phyloP scores from a whole-genome alignment of 1,284 basidiomycete species.

The Cryptococcus jaspeensis region DNA sequence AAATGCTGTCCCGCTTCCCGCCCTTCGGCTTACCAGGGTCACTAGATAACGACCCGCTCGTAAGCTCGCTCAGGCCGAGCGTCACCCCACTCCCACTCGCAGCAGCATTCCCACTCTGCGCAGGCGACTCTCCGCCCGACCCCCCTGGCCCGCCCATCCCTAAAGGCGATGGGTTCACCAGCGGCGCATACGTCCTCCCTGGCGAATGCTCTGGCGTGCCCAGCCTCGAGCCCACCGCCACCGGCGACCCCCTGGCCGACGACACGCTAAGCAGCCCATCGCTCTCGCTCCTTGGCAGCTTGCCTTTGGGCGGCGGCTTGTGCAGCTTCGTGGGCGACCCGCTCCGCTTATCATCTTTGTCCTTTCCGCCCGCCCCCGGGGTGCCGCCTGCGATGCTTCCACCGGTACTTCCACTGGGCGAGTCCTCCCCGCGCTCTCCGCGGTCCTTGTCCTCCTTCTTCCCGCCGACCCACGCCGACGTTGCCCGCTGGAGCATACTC shows the following conservation, averaged over 20 bases:
- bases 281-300: conserved; percentile 30
- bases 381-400: not conserved
- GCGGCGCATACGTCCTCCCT: too few species aligned
- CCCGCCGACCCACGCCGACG: conserved; percentile 60
- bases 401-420: not conserved
- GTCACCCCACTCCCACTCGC: conserved; percentile 3
- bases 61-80: not conserved
- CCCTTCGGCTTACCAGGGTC: conserved; percentile 6
- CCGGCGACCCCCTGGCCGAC: not conserved
- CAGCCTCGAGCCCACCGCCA: too few species aligned
- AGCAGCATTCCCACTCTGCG: not conserved
- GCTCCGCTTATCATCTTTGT: conserved; percentile 15
- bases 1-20: conserved; percentile 49
- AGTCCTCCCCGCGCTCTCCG: conserved; percentile 8
- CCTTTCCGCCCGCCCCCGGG: not conserved
- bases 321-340: conserved; percentile 42
- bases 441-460: conserved; percentile 22
- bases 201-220: too few species aligned
- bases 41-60: too few species aligned
- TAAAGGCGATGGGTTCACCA: too few species aligned
- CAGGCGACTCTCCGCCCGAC: not conserved
- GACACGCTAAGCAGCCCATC: conserved; percentile 9
- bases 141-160: too few species aligned
- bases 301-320: conserved; percentile 26
- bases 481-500: conserved; percentile 89